phyloP scores from a whole-genome alignment of 306 rosid genomes.

The Canavalia ensiformis region DNA sequence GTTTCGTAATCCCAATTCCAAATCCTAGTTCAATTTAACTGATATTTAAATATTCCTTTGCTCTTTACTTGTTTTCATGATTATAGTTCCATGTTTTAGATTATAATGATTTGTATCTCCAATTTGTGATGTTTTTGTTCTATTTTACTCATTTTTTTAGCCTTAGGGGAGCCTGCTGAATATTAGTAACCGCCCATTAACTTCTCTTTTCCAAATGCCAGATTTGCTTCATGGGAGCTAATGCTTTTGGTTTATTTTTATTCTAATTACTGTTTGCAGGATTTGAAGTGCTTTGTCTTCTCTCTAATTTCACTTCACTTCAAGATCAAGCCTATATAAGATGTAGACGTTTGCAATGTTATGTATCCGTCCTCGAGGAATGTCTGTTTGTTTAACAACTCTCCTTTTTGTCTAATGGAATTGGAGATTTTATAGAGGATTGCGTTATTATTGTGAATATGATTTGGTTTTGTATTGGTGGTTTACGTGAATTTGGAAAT shows the following conservation, averaged over 20 bases:
- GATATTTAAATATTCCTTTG: slow-evolving; percentile 10
- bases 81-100: slow-evolving; percentile 12
- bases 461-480: slow-evolving; percentile 31
- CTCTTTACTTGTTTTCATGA: slow-evolving; percentile 12
- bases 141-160: background rate
- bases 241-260: slow-evolving; percentile 10
- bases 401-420: slow-evolving; percentile 21
- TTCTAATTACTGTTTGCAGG: slow-evolving; percentile 62
- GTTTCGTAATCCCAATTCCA: background rate
- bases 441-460: slow-evolving; percentile 9
- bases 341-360: slow-evolving; percentile 32
- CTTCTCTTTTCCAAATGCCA: background rate
- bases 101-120: background rate
- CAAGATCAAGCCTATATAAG: slow-evolving; percentile 94
- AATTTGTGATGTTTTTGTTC: background rate
- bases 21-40: background rate
- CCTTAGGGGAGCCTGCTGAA: background rate
- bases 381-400: slow-evolving; percentile 36
- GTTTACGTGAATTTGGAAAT: slow-evolving; percentile 27
- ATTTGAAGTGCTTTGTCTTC: slow-evolving; percentile 95
- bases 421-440: slow-evolving; percentile 17
- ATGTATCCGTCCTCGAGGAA: slow-evolving; percentile 28
- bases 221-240: slow-evolving; percentile 24
- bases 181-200: background rate
- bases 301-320: slow-evolving; percentile 95